Base-by-base conservation (phyloP, 2,329 filamentous ascomycete species). In the Beauveria rudraprayagi region DNA sequence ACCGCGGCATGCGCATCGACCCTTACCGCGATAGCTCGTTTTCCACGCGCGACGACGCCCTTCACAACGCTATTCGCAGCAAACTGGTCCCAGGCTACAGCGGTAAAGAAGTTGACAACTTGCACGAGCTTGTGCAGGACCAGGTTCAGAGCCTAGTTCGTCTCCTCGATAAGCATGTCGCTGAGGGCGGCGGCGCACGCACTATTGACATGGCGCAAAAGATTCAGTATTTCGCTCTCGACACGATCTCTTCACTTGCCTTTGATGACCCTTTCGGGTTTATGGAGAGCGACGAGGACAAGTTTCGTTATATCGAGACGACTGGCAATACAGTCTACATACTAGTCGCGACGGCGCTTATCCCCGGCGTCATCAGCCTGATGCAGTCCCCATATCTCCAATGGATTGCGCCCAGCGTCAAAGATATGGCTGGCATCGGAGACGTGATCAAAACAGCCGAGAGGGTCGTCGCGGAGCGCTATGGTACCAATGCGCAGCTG, bases 201-300 rank as follows among this genome's bases (percentile, higher is more conserved):
- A 44, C 50, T 30, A 22, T 61, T 24, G 80, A 85, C 64, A 66
- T 84, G 51, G 78, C 77, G 5, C 71, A 72, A 37, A 79, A 80
- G 58, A 74, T 78, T 2, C 78, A 81, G 60, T 83, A 76, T 70
- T 77, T 83, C 51, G 82, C 81, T 1, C 70, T 84, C 3, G 82
- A 85, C 63, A 78, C 83, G 44, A 82, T 85, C 63, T 79, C 76
- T 26, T 73, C 76, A 3, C 67, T 85, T 14, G 79, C 78, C 0
- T 78, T 83, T 30, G 81, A 81, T 47, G 67, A 75, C 52, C 69
- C 74, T 4, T 79, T 83, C 56, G 78, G 79, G 10, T 80, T 77
- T 64, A 67, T 81, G 4, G 72, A 75, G 7, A 63, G 71, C 17
- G 77, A 83, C 67, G 66, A 69, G 6, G 80, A 83, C 63, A 68